A percentile compares a stretch with the other conserved stretches of the same genome.
phyloP scores from a whole-genome alignment of 768 basidiomycete species.

The Dendrothele bispora region DNA sequence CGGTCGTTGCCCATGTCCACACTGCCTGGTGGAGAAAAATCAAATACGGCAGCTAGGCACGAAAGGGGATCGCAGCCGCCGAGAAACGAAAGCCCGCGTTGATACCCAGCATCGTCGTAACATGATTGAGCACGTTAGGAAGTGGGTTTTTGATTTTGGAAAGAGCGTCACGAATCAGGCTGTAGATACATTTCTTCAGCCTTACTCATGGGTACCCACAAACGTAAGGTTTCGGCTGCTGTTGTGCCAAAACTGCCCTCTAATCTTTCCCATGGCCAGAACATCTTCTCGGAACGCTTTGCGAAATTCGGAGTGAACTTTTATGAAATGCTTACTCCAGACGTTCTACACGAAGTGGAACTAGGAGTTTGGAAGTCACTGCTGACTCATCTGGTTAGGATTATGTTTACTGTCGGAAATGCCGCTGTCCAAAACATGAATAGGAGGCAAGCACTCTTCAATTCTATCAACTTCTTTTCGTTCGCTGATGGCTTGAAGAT shows the following conservation, averaged over 20 bases:
- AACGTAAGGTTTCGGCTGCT: not conserved
- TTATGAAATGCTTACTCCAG: constrained; percentile 24
- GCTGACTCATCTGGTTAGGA: constrained; percentile 30
- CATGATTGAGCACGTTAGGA: constrained; percentile 9
- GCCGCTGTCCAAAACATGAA: constrained; percentile 14
- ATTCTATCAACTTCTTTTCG: not conserved
- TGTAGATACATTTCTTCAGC: constrained; percentile 14
- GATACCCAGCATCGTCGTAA: too few relatives aligned
- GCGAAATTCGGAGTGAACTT: constrained; percentile 17
- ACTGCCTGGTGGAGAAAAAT: constrained; percentile 19
- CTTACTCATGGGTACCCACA: constrained; percentile 15
- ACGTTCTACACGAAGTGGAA: constrained; percentile 37
- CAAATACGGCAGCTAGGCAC: constrained; percentile 27
- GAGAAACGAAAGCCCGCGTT: too few relatives aligned
- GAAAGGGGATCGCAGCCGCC: too few relatives aligned
- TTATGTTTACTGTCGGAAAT: constrained; percentile 17
- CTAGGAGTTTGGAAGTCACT: constrained; percentile 34
- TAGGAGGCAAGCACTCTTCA: constrained; percentile 6
- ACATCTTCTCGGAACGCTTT: constrained; percentile 24
- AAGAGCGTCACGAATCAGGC: not conserved
- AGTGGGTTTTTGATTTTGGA: constrained; percentile 8
- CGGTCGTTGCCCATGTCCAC: constrained; percentile 27
- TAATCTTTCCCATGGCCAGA: constrained; percentile 17
- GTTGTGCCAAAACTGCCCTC: not conserved
- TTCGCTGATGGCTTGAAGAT: constrained; percentile 9